These are phyloP conservation scores for Ramaria sp. DNA, from an alignment of 768 basidiomycete genomes.

Conservation along the genomic window DNA sequence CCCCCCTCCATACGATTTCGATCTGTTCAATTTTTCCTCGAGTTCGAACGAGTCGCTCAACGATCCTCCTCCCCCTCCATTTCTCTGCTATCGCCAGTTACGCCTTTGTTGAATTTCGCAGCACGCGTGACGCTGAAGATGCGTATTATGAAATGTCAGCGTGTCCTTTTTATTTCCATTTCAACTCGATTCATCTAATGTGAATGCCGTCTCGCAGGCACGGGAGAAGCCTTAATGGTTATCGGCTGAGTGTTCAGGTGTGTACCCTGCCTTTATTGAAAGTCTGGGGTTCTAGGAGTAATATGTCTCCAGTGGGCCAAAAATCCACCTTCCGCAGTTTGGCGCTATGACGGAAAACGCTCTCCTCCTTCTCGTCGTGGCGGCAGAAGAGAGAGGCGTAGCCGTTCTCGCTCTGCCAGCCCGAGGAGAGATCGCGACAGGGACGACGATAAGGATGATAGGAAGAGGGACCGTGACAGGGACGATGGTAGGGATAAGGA, in stretches of 20 bases:
- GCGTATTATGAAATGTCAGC: conserved; percentile 77
- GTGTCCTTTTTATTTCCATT: not conserved
- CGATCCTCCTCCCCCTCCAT: conserved; percentile 33
- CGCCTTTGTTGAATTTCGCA: conserved; percentile 79
- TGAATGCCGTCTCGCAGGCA: conserved; percentile 38
- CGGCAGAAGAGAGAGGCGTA: conserved; percentile 19
- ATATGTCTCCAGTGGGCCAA: conserved; percentile 58
- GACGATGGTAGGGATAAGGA: conserved; percentile 32
- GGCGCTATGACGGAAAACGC: conserved; percentile 56
- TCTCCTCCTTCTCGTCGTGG: conserved; percentile 28
- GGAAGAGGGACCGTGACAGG: conserved; percentile 25
- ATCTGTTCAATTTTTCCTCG: conserved; percentile 17
- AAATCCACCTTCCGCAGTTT: conserved; percentile 72
- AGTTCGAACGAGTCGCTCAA: conserved; percentile 35
- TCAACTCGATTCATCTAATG: not conserved
- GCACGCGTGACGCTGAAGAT: conserved; percentile 67
- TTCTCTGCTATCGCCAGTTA: conserved; percentile 38
- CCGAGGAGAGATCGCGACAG: conserved; percentile 31
- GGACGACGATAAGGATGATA: conserved; percentile 20
- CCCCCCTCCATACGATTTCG: conserved; percentile 26
- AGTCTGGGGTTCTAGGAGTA: not conserved
- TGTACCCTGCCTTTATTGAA: conserved; percentile 10
- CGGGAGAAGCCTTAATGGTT: conserved; percentile 62
- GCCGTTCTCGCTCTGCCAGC: conserved; percentile 41
- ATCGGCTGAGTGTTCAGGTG: conserved; percentile 66